Evolutionary conservation across 2,329 filamentous ascomycete species (phyloP).

Genomic region (Colletotrichum higginsianum): DNA sequence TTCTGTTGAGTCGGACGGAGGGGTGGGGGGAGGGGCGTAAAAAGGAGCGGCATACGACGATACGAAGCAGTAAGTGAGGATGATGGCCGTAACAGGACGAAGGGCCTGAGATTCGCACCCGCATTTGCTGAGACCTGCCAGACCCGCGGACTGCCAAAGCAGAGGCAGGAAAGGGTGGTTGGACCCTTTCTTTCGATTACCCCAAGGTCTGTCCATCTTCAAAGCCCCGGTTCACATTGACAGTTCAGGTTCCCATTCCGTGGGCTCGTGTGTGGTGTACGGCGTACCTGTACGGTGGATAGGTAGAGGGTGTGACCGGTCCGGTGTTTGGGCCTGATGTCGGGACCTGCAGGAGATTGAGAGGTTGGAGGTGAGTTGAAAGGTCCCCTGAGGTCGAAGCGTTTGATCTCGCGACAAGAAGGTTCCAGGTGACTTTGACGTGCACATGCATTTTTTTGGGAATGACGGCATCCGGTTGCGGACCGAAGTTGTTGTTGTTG

Average conservation of each 20-base stretch:
- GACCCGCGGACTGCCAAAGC: constrained; percentile 1
- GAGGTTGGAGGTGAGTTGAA: constrained; percentile 42
- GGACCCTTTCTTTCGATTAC: constrained; percentile 23
- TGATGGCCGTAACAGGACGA: constrained; percentile 1
- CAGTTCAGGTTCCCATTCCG: constrained; percentile 30
- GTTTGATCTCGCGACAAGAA: constrained; percentile 31
- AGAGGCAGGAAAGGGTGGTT: constrained; percentile 12
- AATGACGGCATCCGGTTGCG: constrained; percentile 1
- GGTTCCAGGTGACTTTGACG: constrained; percentile 37
- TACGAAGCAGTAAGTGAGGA: neutral
- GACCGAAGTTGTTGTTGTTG: constrained; percentile 5
- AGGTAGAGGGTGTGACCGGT: constrained; percentile 24
- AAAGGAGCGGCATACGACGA: neutral
- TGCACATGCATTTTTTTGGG: constrained; percentile 23
- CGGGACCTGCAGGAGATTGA: constrained; percentile 40
- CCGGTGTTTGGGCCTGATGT: constrained; percentile 42
- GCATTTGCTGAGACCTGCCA: constrained; percentile 19
- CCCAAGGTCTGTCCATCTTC: constrained; percentile 19
- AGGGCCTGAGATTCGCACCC: constrained; percentile 26
- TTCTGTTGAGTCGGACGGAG: constrained; percentile 26
- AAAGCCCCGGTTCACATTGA: constrained; percentile 24
- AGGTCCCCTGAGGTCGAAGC: constrained; percentile 39
- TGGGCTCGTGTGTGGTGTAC: constrained; percentile 26
- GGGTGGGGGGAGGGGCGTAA: neutral
- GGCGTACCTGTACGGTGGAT: neutral